phyloP scores from a whole-genome alignment of 169 alveolate genomes.

The Plasmodium berghei region DNA sequence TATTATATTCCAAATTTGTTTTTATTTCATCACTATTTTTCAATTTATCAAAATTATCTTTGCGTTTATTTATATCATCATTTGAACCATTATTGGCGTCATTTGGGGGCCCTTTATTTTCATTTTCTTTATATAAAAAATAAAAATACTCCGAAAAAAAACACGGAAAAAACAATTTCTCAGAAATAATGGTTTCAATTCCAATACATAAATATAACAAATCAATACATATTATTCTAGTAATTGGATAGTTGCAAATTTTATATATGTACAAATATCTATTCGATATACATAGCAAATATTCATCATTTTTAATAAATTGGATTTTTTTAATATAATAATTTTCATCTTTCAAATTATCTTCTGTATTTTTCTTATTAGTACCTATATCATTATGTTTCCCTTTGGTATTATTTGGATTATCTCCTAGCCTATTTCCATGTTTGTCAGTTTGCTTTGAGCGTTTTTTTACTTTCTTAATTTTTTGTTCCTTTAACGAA shows the following conservation, averaged over 20 bases:
- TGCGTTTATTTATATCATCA: constrained; percentile 29
- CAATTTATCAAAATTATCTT: constrained; percentile 21
- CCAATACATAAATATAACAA: constrained; percentile 59
- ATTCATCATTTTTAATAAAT: constrained; percentile 61
- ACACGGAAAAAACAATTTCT: constrained; percentile 60
- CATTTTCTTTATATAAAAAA: constrained; percentile 37
- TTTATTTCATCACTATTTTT: not conserved
- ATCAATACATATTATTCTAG: constrained; percentile 47
- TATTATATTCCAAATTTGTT: not conserved
- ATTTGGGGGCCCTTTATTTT: not conserved
- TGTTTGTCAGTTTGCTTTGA: constrained; percentile 3
- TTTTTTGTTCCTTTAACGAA: constrained; percentile 17
- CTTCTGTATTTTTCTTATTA: constrained; percentile 25
- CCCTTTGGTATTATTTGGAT: constrained; percentile 14
- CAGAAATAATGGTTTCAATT: constrained; percentile 57
- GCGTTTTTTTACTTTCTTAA: constrained; percentile 39
- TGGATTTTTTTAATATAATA: constrained; percentile 49
- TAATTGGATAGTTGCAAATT: constrained; percentile 42
- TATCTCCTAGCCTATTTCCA: constrained; percentile 8
- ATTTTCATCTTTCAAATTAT: constrained; percentile 49
- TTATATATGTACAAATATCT: constrained; percentile 57
- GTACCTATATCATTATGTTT: constrained; percentile 34
- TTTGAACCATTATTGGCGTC: constrained; percentile 9
- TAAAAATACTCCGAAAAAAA: constrained; percentile 75
- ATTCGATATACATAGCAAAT: constrained; percentile 47